phyloP scores from a whole-genome alignment of 83 land plant species.

The Thuja plicata region DNA sequence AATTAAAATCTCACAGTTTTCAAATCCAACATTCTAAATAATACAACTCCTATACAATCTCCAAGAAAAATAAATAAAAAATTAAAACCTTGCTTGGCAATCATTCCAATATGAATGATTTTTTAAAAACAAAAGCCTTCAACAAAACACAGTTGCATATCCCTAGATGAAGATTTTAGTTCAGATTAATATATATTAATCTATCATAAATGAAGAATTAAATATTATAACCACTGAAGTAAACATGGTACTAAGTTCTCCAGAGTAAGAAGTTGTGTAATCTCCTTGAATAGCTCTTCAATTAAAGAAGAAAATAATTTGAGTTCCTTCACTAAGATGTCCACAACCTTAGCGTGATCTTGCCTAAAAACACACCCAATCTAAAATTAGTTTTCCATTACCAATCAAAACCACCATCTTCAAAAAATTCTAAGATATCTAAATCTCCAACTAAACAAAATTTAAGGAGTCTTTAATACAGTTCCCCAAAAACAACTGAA shows the following conservation, averaged over 20 bases:
- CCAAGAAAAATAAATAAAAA: too few species aligned
- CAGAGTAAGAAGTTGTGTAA: neutral
- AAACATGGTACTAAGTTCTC: too few species aligned
- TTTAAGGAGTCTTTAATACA: too few species aligned
- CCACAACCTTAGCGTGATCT: conserved; percentile 76
- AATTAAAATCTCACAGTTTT: neutral
- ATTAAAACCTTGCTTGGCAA: too few species aligned
- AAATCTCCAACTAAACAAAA: neutral
- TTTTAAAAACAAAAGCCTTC: conserved; percentile 32
- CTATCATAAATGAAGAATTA: too few species aligned
- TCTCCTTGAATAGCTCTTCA: conserved; percentile 82
- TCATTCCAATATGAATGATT: too few species aligned
- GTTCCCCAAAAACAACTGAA: too few species aligned
- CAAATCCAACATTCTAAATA: neutral
- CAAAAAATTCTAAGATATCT: neutral
- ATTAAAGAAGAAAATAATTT: conserved; percentile 81
- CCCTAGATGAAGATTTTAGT: neutral
- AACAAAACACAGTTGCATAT: conserved; percentile 36
- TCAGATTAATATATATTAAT: too few species aligned
- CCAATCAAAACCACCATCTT: neutral
- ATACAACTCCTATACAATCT: neutral
- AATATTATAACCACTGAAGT: too few species aligned
- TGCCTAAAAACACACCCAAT: conserved; percentile 36
- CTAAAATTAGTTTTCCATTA: neutral
- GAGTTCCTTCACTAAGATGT: conserved; percentile 76